These are phyloP conservation scores for Theobroma grandiflorum DNA, from an alignment of 441 rosid genomes.

Conservation along the genomic window DNA sequence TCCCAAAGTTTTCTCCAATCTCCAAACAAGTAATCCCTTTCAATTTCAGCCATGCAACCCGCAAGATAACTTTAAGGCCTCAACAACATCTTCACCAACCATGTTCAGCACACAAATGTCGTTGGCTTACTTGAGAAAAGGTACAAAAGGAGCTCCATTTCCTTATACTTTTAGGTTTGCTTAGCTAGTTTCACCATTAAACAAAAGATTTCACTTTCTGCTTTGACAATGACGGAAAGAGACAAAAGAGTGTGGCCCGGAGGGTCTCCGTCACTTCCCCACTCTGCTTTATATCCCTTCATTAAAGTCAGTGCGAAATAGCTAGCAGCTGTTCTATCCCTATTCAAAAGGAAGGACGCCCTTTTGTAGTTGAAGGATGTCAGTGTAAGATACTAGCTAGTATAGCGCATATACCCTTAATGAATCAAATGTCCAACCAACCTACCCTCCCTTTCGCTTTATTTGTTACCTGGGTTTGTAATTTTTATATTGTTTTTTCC, in stretches of 20 bases:
- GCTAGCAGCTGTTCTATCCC: neutral
- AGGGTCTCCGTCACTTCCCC: neutral
- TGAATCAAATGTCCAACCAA: no score
- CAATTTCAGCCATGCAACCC: neutral
- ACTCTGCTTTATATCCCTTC: neutral
- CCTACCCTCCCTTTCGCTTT: no score
- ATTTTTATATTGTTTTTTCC: neutral
- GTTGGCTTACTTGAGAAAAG: conserved; percentile 13
- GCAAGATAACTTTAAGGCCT: neutral
- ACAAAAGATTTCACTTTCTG: neutral
- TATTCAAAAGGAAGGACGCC: neutral
- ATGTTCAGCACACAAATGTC: neutral
- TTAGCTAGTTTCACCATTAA: neutral
- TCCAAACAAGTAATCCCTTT: neutral
- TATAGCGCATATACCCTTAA: no score
- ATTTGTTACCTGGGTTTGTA: no score
- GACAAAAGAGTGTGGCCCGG: neutral
- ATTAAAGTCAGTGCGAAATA: neutral
- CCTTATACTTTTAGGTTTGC: neutral
- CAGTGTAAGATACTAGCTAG: no score
- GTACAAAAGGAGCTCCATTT: neutral
- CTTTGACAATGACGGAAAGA: conserved; percentile 6
- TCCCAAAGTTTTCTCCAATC: neutral
- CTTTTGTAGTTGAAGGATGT: neutral
- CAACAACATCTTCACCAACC: conserved; percentile 12